Percentiles rank a stretch among this genome's conserved stretches.
Conservation (phyloP, 2,329 filamentous ascomycete species). For the Fusarium nanum region DNA sequence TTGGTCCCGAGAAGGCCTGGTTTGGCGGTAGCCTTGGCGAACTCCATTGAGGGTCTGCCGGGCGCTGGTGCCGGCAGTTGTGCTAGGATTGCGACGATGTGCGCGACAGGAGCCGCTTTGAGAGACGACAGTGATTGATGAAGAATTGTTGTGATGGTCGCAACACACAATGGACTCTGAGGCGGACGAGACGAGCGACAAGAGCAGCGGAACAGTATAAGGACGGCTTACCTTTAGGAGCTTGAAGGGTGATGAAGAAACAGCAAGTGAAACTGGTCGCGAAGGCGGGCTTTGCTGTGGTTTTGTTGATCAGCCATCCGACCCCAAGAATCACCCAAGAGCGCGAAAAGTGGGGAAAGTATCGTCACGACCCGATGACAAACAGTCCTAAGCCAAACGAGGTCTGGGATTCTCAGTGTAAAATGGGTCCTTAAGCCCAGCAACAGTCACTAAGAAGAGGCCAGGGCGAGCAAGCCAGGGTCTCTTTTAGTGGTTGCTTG, state of each 20-base stretch:
- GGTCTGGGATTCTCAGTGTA: constrained; percentile 18
- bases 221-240: constrained; percentile 44
- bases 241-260: constrained; percentile 49
- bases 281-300: constrained; percentile 47
- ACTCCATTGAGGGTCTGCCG: constrained; percentile 21
- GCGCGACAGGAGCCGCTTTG: constrained; percentile 21
- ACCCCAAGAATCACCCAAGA: constrained; percentile 41
- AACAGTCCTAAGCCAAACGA: constrained; percentile 36
- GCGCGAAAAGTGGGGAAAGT: constrained; percentile 43
- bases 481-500: constrained; percentile 32
- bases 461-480: constrained; percentile 28
- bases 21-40: constrained; percentile 22
- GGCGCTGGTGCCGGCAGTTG: constrained; percentile 15
- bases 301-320: constrained; percentile 49
- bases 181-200: constrained; percentile 9
- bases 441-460: constrained; percentile 24
- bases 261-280: constrained; percentile 43
- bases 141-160: constrained; percentile 26
- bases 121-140: constrained; percentile 16
- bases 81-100: constrained; percentile 25
- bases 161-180: constrained; percentile 9
- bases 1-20: not conserved
- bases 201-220: constrained; percentile 9
- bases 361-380: constrained; percentile 45
- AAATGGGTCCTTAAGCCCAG: constrained; percentile 25